Conservation (phyloP, 2,329 filamentous ascomycete species). For the Aschersonia sp. region DNA sequence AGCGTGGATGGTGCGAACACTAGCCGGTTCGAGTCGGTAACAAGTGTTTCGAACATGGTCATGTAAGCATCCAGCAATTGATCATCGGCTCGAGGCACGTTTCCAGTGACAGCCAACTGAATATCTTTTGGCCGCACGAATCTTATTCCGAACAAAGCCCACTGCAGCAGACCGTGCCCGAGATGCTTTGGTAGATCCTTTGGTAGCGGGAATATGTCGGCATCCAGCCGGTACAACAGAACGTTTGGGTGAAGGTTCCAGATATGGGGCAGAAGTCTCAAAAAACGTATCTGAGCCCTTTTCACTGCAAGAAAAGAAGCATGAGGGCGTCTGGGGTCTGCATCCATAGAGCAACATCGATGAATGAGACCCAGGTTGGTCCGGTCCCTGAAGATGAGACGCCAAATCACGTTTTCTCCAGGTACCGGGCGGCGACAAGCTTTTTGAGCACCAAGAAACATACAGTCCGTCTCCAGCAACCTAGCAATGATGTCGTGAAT, state of each 20-base stretch:
- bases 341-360: slow-evolving; percentile 15
- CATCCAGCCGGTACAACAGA: slow-evolving; percentile 10
- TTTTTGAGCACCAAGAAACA: slow-evolving; percentile 8
- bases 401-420: slow-evolving; percentile 40
- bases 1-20: too few relatives aligned
- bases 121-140: too few relatives aligned
- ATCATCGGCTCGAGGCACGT: slow-evolving; percentile 12
- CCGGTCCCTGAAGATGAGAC: slow-evolving; percentile 31
- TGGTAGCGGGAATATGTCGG: too few relatives aligned
- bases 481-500: slow-evolving; percentile 31
- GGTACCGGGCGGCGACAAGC: slow-evolving; percentile 10
- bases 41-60: too few relatives aligned
- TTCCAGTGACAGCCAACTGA: slow-evolving; percentile 7
- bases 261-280: slow-evolving; percentile 36
- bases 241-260: slow-evolving; percentile 29
- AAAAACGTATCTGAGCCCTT: slow-evolving; percentile 36
- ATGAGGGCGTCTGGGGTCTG: slow-evolving; percentile 5
- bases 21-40: too few relatives aligned
- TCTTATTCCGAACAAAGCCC: slow-evolving; percentile 12
- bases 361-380: slow-evolving; percentile 31
- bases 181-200: background rate
- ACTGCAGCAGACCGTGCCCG: slow-evolving; percentile 30
- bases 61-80: too few relatives aligned
- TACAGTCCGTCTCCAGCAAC: slow-evolving; percentile 41
- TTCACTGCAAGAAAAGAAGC: slow-evolving; percentile 24